These are phyloP conservation scores for Sphaerobolus stellatus DNA, from an alignment of 1,284 basidiomycete genomes.

Conservation along the genomic window DNA sequence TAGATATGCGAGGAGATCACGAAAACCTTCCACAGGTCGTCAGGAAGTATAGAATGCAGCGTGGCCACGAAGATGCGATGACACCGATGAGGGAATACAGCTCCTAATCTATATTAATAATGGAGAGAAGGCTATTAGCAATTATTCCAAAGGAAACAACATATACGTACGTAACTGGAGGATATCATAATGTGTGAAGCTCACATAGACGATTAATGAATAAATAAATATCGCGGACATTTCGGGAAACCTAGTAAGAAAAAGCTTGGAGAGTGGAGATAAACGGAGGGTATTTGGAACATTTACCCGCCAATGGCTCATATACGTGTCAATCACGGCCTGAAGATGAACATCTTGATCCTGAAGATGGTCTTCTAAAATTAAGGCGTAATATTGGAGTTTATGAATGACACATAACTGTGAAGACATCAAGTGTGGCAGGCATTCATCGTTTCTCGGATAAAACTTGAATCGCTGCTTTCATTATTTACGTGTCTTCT, in stretches of 20 bases:
- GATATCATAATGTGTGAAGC: constrained; percentile 69
- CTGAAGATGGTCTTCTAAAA: constrained; percentile 58
- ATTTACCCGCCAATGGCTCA: constrained; percentile 60
- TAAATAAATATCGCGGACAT: constrained; percentile 53
- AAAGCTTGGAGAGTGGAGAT: neutral
- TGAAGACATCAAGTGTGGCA: constrained; percentile 62
- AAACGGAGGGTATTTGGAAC: neutral
- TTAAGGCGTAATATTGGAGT: constrained; percentile 1
- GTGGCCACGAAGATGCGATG: constrained; percentile 9
- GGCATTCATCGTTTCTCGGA: constrained; percentile 55
- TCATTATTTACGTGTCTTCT: constrained; percentile 12
- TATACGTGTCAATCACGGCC: constrained; percentile 56
- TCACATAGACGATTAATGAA: constrained; percentile 45
- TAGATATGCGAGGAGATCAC: constrained; percentile 4
- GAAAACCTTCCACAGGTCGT: constrained; percentile 5
- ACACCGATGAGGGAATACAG: constrained; percentile 13
- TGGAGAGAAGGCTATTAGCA: neutral
- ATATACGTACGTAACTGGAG: constrained; percentile 50
- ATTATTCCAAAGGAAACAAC: neutral
- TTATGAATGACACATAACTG: constrained; percentile 44
- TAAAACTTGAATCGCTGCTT: constrained; percentile 4
- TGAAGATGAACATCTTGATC: constrained; percentile 58
- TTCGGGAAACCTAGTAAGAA: constrained; percentile 29
- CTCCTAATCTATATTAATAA: constrained; percentile 4
- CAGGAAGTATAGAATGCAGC: constrained; percentile 10